Base-by-base conservation (phyloP, 805 yeast species). In the Ogataea angusta region DNA sequence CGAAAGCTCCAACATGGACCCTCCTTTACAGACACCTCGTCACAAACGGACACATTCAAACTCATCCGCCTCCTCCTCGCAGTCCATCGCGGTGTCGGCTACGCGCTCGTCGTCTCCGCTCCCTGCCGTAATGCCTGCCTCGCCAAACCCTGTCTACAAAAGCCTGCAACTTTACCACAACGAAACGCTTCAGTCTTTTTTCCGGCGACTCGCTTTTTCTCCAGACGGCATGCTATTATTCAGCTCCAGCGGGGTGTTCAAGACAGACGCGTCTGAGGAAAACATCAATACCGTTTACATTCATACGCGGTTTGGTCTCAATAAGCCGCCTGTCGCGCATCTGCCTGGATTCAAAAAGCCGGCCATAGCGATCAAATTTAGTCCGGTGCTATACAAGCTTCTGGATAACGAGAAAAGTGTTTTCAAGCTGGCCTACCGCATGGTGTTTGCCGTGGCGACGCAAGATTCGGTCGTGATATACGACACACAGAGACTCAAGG, bases 381-480 rank as follows among this genome's bases (percentile, higher is more conserved):
- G 82, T 27, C 95, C 95, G 0, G 63, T 74, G 2, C 57, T 72
- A 25, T 90, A 81, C 57, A 64, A 68, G 41, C 61, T 70, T 25
- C 30, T 51, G 3, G 40, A 42, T 6, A 33, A 32, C 2, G 45
- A 44, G 13, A 47, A 36, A 7, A 36, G 46, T 16, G 72, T 72
- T 10, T 73, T 87, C 45, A 62, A 68, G 4, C 62, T 90, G 32
- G 84, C 87, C 1, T 89, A 93, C 56, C 76, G 88, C 47, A 75
- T 93, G 78, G 65, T 91, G 1, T 90, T 85, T 65, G 98, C 97
- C 0, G 84, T 93, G 14, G 98, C 96, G 0, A 90, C 97, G 0
- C 89, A 86, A 42, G 96, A 87, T 57, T 75, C 90, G 10, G 83
- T 93, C 10, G 55, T 83, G 7, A 65, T 93, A 2, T 93, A 86